Evolutionary conservation across 805 yeast genomes (phyloP).

Genomic region (Candida ficus): DNA sequence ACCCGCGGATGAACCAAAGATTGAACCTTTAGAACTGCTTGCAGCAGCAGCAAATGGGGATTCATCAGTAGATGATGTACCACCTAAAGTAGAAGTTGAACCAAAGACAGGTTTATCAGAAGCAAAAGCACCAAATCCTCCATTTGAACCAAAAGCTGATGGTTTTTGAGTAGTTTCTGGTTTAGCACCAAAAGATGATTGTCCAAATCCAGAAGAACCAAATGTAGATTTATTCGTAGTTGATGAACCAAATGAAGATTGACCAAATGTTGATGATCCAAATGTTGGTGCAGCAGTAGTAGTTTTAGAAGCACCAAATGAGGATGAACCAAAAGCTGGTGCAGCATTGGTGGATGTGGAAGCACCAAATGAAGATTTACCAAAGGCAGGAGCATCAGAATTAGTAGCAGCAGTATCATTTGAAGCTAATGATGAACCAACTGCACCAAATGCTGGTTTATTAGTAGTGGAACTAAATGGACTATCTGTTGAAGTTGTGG

Average conservation of each 20-base stretch:
- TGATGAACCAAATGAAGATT: constrained; percentile 15
- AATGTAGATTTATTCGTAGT: constrained; percentile 1
- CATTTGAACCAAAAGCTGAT: background rate
- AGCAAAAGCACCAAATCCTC: constrained; percentile 5
- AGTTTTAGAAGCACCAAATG: background rate
- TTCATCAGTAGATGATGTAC: background rate
- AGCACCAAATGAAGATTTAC: background rate
- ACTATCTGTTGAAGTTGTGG: too few species aligned
- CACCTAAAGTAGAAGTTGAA: background rate
- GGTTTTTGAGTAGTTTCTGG: background rate
- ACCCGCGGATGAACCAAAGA: background rate
- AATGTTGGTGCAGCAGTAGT: background rate
- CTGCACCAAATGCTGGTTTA: constrained; percentile 2
- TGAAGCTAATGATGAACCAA: background rate
- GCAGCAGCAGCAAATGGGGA: constrained; percentile 5
- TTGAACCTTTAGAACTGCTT: background rate
- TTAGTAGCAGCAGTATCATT: background rate
- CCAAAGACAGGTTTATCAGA: background rate
- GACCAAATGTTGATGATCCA: constrained; percentile 14
- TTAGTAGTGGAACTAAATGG: too few species aligned
- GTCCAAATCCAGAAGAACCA: constrained; percentile 17
- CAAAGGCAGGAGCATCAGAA: constrained; percentile 8
- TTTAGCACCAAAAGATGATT: constrained; percentile 7
- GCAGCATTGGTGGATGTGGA: constrained; percentile 1
- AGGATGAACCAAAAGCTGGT: constrained; percentile 9